Evolutionary conservation across 2,329 filamentous ascomycete species (phyloP).

Genomic region (Colletotrichum tamarilloi): DNA sequence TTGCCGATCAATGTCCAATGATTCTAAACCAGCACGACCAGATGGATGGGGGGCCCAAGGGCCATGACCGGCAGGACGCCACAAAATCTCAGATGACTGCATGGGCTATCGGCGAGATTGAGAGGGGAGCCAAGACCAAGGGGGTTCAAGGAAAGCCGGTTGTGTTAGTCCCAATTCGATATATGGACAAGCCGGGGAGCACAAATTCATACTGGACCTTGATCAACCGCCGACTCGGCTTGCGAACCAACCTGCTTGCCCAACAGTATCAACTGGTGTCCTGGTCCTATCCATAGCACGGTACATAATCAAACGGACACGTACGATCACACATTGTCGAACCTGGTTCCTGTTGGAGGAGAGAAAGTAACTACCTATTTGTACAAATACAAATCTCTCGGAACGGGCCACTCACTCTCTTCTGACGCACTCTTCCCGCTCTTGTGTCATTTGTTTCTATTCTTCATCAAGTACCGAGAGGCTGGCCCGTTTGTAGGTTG

Average conservation of each 20-base stretch:
- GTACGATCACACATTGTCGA: constrained; percentile 26
- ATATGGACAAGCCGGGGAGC: constrained; percentile 22
- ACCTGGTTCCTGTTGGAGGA: not conserved
- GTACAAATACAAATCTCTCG: not conserved
- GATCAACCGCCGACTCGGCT: constrained; percentile 19
- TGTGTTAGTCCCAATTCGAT: constrained; percentile 18
- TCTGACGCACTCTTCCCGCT: not conserved
- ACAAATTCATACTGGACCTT: constrained; percentile 28
- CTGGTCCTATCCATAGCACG: constrained; percentile 1
- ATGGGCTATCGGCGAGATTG: constrained; percentile 3
- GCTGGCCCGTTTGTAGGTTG: not conserved
- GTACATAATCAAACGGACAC: constrained; percentile 11
- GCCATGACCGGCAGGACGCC: constrained; percentile 19
- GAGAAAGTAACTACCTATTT: not conserved
- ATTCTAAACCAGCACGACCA: constrained; percentile 2
- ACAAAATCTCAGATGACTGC: constrained; percentile 31
- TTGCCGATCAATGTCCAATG: constrained; percentile 19
- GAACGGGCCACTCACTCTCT: not conserved
- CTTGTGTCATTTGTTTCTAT: not conserved
- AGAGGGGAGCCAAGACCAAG: not conserved
- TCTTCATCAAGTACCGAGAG: not conserved
- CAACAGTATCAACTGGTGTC: not conserved
- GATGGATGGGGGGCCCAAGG: constrained; percentile 10
- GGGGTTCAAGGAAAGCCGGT: not conserved
- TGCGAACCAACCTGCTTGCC: constrained; percentile 1